phyloP scores from a whole-genome alignment of 306 rosid genomes.

The Cucumis cinereus region DNA sequence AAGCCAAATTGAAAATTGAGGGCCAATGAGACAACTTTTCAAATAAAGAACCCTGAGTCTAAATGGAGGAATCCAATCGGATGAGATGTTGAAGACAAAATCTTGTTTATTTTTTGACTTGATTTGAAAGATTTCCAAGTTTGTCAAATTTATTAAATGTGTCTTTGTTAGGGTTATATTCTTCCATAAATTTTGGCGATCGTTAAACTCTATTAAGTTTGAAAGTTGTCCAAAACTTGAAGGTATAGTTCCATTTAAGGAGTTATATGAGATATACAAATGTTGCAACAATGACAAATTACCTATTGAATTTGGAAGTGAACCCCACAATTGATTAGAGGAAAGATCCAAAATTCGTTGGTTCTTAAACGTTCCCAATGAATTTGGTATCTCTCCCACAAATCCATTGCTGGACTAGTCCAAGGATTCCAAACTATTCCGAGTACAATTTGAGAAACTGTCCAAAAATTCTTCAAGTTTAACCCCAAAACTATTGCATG shows the following conservation, averaged over 20 bases:
- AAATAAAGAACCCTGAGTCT: neutral
- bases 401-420: neutral
- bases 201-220: too few relatives aligned
- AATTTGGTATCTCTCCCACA: too few relatives aligned
- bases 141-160: neutral
- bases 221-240: too few relatives aligned
- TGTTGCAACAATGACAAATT: too few relatives aligned
- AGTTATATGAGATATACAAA: too few relatives aligned
- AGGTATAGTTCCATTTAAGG: too few relatives aligned
- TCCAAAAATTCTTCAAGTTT: neutral
- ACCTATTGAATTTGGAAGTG: too few relatives aligned
- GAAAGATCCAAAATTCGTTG: too few relatives aligned
- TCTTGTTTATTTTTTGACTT: accelerated
- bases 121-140: neutral
- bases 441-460: neutral
- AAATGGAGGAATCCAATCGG: neutral
- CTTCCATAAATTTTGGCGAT: neutral
- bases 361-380: too few relatives aligned
- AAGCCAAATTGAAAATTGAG: neutral
- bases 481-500: accelerated
- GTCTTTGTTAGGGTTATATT: neutral
- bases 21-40: neutral
- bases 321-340: too few relatives aligned
- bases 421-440: neutral
- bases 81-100: neutral